Evolutionary conservation across 1,284 basidiomycete species (phyloP).

Genomic region (Salmacisia buchloeana): DNA sequence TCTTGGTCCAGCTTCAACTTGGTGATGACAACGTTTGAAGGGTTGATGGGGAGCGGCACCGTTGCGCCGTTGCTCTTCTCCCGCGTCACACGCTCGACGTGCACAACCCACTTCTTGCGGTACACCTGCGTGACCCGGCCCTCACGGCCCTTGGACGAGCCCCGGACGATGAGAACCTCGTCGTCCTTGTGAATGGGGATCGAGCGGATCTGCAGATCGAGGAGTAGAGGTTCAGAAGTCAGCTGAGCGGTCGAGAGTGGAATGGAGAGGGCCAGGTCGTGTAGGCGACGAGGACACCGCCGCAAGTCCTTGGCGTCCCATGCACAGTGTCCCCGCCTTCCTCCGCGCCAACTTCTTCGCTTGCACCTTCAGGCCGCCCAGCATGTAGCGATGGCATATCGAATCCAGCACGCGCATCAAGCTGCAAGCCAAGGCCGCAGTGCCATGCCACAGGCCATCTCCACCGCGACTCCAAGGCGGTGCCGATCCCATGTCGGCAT

Average conservation of each 20-base stretch:
- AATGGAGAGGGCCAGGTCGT: neutral
- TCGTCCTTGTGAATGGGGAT: conserved; percentile 96
- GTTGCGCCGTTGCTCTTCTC: conserved; percentile 98
- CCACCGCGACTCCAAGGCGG: no score
- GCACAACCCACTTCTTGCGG: conserved; percentile 99
- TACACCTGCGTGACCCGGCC: conserved; percentile 68
- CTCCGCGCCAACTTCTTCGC: no score
- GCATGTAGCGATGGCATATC: no score
- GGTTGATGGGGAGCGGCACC: conserved; percentile 88
- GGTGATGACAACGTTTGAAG: conserved; percentile 88
- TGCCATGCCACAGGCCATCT: no score
- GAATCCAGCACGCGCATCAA: no score
- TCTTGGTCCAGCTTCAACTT: conserved; percentile 51
- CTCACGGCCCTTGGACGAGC: conserved; percentile 70
- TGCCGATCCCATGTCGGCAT: no score
- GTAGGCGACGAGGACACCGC: no score
- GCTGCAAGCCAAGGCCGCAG: no score
- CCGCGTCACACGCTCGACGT: conserved; percentile 94
- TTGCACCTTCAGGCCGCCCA: no score
- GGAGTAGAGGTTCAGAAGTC: conserved; percentile 1
- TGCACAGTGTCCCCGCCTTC: no score
- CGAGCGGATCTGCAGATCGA: conserved; percentile 66
- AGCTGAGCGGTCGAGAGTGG: neutral
- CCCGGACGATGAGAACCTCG: conserved; percentile 84
- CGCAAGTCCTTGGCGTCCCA: no score